A percentile compares a stretch with the other conserved stretches of the same genome.
Evolutionary conservation across 805 yeast genomes (phyloP).

Genomic region (Kodamaea restingae): DNA sequence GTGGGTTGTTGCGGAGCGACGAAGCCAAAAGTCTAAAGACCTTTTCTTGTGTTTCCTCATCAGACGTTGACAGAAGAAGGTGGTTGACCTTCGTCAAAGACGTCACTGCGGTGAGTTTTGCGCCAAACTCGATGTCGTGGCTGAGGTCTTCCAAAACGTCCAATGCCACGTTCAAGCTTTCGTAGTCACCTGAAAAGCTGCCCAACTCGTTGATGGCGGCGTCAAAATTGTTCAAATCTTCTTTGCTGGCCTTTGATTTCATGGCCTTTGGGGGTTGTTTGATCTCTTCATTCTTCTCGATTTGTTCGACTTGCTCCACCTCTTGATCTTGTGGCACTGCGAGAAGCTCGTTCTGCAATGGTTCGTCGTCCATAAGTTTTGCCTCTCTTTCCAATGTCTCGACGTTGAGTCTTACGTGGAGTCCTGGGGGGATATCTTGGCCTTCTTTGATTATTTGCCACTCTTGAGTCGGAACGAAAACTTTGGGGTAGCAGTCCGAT

Average conservation of each 20-base stretch:
- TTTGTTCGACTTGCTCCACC: too few relatives aligned
- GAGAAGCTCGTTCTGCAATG: slow-evolving; percentile 11
- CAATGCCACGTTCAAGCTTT: slow-evolving; percentile 27
- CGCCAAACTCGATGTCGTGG: slow-evolving; percentile 64
- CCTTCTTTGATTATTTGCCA: slow-evolving; percentile 70
- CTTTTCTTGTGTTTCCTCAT: slow-evolving; percentile 41
- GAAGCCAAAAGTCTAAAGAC: slow-evolving; percentile 60
- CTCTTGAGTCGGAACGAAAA: slow-evolving; percentile 58
- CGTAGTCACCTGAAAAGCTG: slow-evolving; percentile 15
- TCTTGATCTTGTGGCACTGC: slow-evolving; percentile 8
- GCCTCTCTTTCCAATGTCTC: slow-evolving; percentile 74
- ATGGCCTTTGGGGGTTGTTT: neutral
- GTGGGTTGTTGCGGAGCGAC: slow-evolving; percentile 69
- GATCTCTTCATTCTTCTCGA: slow-evolving; percentile 8
- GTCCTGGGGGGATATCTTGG: slow-evolving; percentile 78
- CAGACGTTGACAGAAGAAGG: slow-evolving; percentile 13
- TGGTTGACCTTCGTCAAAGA: slow-evolving; percentile 25
- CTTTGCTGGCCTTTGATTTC: slow-evolving; percentile 8
- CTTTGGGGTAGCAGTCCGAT: slow-evolving; percentile 56
- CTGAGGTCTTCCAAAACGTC: slow-evolving; percentile 54
- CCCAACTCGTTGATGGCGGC: slow-evolving; percentile 20
- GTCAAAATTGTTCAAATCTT: slow-evolving; percentile 18
- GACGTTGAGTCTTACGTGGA: slow-evolving; percentile 69
- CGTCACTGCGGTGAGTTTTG: slow-evolving; percentile 36
- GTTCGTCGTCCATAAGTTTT: slow-evolving; percentile 43